Evolutionary conservation across 2,329 filamentous ascomycete genomes (phyloP), one percentile per base, ranked within the genome.

Genomic region (Clonostachys rosea): DNA sequence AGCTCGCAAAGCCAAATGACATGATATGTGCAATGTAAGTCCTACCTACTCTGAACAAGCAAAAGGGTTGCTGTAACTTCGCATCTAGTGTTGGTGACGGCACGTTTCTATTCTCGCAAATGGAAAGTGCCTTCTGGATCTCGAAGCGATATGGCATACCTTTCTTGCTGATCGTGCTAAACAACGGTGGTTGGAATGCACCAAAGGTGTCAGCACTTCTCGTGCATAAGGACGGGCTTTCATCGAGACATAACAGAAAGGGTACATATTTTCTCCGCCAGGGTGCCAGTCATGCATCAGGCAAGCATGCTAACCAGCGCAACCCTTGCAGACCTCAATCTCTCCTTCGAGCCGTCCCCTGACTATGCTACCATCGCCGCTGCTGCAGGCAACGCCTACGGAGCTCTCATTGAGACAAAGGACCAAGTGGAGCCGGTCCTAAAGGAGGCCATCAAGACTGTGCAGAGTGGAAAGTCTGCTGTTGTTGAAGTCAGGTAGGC

Each of bases 41-140:
- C 18, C 18, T 18, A 18, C 18, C 18, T 18, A 3, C 18, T 18
- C 18, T 18, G 18, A 18, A 18, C 18, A 18, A 18, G 18, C 18
- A 18, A 18, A 18, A 18, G 18, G 18, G 18, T 18, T 18, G 18
- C 18, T 18, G 18, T 18, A 18, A 18, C 18, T 18, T 18, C 18
- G 18, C 18, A 18, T 18, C 18, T 18, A 18, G 18, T 18, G 77
- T 81, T 0, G 78, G 77, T 17, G 78, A 81, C 47, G 78, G 78
- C n/a, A 76, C 75, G 6, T 80, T 72, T 54, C 62, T 81, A 48
- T 81, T 79, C 52, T 72, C 71, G 2, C 72, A 79, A 0, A 77
- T 77, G 0, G 71, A 70, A 2, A 79, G 73, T 30, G 76, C 78
- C 8, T 74, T 79, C 60, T 81, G 78, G 78, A 77, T 81, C 41